Conservation (phyloP, 2,329 filamentous ascomycete genomes). For the Ceratocystis destructans region DNA sequence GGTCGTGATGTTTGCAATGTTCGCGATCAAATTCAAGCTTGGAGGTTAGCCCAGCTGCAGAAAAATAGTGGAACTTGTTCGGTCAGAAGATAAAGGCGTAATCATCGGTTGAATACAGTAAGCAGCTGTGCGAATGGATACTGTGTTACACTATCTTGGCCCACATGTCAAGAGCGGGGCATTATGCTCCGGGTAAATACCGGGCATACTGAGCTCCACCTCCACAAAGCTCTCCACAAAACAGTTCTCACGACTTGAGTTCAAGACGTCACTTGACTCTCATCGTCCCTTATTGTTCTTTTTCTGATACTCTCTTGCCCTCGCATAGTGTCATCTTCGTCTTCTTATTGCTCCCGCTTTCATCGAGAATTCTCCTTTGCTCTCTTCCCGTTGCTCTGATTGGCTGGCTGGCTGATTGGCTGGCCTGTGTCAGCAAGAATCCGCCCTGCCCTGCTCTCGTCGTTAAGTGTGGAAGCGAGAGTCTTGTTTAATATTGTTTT, state of each 20-base stretch:
- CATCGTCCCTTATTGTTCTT: background rate
- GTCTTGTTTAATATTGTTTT: too few relatives aligned
- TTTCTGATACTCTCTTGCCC: background rate
- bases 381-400: background rate
- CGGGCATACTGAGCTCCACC: background rate
- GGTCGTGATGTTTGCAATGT: background rate
- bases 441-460: background rate
- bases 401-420: background rate
- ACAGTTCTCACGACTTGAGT: background rate
- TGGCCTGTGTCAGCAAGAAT: background rate
- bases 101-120: background rate
- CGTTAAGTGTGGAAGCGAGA: background rate
- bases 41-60: background rate
- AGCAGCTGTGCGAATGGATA: background rate
- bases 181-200: background rate
- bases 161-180: background rate
- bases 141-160: background rate
- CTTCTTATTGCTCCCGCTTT: background rate
- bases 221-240: background rate
- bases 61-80: background rate
- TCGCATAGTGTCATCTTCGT: background rate
- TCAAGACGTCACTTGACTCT: background rate
- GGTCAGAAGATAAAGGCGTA: background rate
- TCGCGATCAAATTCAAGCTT: background rate
- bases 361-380: background rate